Conservation (phyloP, 2,329 filamentous ascomycete species). For the Trichoderma koningiopsis region DNA sequence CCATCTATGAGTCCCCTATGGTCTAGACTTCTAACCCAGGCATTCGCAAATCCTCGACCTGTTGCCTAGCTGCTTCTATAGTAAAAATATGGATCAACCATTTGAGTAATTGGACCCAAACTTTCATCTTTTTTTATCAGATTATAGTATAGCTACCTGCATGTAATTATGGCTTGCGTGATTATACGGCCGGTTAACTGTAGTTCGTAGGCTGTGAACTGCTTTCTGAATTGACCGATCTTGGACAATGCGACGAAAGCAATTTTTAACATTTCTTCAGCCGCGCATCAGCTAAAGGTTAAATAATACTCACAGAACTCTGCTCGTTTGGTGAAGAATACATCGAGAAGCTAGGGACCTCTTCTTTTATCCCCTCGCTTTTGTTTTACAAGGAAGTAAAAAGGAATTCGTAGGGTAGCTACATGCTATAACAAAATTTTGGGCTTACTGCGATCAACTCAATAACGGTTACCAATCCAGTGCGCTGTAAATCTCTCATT, state of each 20-base stretch:
- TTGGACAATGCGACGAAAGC: not conserved
- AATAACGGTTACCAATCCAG: too few relatives aligned
- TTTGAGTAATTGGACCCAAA: not conserved
- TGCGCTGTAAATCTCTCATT: too few relatives aligned
- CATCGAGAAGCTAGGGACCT: fast-evolving
- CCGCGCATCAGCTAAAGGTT: not conserved
- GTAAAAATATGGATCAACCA: not conserved
- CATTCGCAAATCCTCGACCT: not conserved
- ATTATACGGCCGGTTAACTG: not conserved
- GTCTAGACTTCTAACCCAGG: not conserved
- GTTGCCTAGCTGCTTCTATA: not conserved
- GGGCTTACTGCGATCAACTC: too few relatives aligned
- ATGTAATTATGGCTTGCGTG: not conserved
- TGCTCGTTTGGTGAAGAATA: not conserved
- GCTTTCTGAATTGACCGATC: too few relatives aligned
- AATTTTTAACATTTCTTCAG: too few relatives aligned
- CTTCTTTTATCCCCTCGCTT: not conserved
- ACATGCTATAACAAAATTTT: not conserved
- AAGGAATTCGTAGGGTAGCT: not conserved
- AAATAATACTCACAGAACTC: not conserved
- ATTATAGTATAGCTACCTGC: too few relatives aligned
- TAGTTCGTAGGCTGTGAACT: too few relatives aligned
- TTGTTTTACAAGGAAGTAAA: not conserved
- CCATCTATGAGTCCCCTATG: not conserved
- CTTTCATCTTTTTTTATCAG: not conserved